Conservation (phyloP, 2,329 filamentous ascomycete species). For the Ilyonectria mors-panacis region DNA sequence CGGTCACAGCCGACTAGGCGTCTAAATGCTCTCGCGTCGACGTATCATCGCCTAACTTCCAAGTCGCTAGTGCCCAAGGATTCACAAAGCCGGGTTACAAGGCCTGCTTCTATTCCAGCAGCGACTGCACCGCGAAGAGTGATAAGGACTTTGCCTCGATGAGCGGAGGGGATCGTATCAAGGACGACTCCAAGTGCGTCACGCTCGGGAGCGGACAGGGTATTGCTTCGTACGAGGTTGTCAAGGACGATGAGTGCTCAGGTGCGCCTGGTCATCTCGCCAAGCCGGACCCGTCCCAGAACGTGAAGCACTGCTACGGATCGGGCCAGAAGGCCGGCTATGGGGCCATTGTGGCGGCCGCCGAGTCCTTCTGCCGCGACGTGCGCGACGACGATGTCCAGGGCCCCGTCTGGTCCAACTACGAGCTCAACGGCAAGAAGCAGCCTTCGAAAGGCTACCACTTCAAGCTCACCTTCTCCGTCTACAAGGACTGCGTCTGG, state of each 20-base stretch:
- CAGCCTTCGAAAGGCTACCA: constrained; percentile 25
- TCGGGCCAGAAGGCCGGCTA: constrained; percentile 26
- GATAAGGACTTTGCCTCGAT: not conserved
- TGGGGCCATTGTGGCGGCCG: constrained; percentile 19
- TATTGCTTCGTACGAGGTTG: not conserved
- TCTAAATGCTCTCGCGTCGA: not conserved
- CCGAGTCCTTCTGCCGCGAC: constrained; percentile 34
- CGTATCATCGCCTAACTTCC: not conserved
- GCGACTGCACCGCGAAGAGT: not conserved
- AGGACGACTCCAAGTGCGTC: not conserved
- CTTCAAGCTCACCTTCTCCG: constrained; percentile 26
- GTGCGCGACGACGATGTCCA: constrained; percentile 10
- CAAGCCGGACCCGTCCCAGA: constrained; percentile 18
- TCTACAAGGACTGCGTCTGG: constrained; percentile 39
- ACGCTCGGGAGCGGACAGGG: not conserved
- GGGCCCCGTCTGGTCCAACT: constrained; percentile 23
- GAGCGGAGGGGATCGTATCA: not conserved
- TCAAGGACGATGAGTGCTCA: not conserved
- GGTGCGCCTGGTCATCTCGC: not conserved
- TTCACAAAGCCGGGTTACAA: not conserved
- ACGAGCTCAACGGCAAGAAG: constrained; percentile 28
- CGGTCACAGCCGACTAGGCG: not conserved
- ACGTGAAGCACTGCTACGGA: constrained; percentile 32
- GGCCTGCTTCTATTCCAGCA: not conserved
- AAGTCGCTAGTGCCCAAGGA: not conserved